Evolutionary conservation across 1,284 basidiomycete species (phyloP), one percentile per base, ranked within the genome.

Genomic region (Abortiporus biennis): DNA sequence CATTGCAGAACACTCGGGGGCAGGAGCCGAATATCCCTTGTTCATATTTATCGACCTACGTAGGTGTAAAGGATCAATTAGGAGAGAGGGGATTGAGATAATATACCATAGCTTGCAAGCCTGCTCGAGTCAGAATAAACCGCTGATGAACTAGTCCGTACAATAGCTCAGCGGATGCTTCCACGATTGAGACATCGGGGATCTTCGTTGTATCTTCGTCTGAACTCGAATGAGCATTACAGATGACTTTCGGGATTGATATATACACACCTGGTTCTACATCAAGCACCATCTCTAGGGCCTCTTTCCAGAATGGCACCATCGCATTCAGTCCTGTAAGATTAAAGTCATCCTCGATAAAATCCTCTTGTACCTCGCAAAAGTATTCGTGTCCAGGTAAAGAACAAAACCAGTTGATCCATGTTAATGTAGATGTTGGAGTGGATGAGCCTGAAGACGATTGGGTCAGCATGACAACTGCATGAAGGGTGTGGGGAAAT

Each of bases 301-400:
- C 96, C 64, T 99, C 96, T 65, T 97, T 94, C 92, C 96, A 99
- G 62, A 99, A 99, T 6, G 96, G 86, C 23, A 99, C 94, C 75
- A 97, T 85, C 15, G 81, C 78, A 61, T 93, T 94, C 51, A 99
- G 68, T 1, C 96, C 96, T 1, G 96, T 99, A 42, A 99, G 72
- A 68, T 99, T 99, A 70, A 99, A 99, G 63, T 99, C 96, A 66
- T 99, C 96, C 63, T 99, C 96, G 63, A 99, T 99, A 64, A 98
- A 99, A 59, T 99, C 95, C 60, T 99, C 94, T 42, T 88, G 83
- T 16, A 98, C 93, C 67, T 95, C 92, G 64, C 90, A 94, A 63
- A 98, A 99, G 69, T 97, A 99, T 67, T 99, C 96, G 66, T 99
- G 96, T 4, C 96, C 96, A 4, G 96, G 93, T 35, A 99, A 70